Percentiles rank a stretch among this genome's conserved stretches.
phyloP scores from a whole-genome alignment of 768 basidiomycete genomes.

The Pleurotus ostreatus region DNA sequence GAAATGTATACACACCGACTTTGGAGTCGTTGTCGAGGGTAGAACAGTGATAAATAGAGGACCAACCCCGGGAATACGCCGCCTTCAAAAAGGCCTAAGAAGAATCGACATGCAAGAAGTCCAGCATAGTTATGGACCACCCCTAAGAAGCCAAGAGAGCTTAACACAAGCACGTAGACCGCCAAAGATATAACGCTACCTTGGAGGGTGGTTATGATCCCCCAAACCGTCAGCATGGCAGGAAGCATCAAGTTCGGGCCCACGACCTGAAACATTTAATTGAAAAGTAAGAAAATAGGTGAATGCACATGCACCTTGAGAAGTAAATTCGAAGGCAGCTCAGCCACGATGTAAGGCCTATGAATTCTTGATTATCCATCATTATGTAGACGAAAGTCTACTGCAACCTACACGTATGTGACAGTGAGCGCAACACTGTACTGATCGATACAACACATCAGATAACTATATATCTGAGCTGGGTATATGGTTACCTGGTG shows the following conservation, averaged over 20 bases:
- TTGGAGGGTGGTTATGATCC: slow-evolving; percentile 61
- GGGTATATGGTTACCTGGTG: slow-evolving; percentile 14
- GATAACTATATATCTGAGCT: not conserved
- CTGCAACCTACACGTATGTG: slow-evolving; percentile 24
- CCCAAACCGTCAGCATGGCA: slow-evolving; percentile 62
- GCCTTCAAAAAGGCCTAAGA: slow-evolving; percentile 47
- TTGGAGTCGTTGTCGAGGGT: slow-evolving; percentile 46
- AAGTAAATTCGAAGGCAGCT: slow-evolving; percentile 58
- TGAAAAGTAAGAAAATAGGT: too few species aligned
- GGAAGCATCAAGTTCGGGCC: slow-evolving; percentile 60
- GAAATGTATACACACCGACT: slow-evolving; percentile 22
- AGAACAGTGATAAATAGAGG: slow-evolving; percentile 54
- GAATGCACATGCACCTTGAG: slow-evolving; percentile 37
- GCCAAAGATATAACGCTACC: slow-evolving; percentile 24
- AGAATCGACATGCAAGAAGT: slow-evolving; percentile 45
- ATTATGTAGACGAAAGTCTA: not conserved
- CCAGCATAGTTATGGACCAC: slow-evolving; percentile 42
- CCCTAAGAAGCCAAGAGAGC: slow-evolving; percentile 23
- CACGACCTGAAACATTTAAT: slow-evolving; percentile 27
- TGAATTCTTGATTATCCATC: not conserved
- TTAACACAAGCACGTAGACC: not conserved
- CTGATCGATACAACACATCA: not conserved
- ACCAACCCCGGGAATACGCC: slow-evolving; percentile 57
- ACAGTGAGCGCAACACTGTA: slow-evolving; percentile 49
- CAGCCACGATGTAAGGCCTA: slow-evolving; percentile 50